Evolutionary conservation across 2,329 filamentous ascomycete genomes (phyloP), one percentile per base, ranked within the genome.

Genomic region (Arthrobotrys megalospora): DNA sequence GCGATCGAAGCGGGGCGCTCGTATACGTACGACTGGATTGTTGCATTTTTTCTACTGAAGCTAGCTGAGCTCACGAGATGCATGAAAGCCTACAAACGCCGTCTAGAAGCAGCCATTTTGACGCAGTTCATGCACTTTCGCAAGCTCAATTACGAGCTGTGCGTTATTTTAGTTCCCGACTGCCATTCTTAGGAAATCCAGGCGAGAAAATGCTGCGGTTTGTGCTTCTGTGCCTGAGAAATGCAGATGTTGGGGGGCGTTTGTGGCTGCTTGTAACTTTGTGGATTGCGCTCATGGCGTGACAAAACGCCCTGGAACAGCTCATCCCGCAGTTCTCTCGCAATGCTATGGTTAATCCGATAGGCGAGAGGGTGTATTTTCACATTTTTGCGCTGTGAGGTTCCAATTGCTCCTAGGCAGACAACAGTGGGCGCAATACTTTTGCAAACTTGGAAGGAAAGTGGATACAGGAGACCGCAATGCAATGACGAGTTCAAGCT

Each of bases 211-310:
- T 14, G 28, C 10, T 38, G 19, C 63, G 16, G 28, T 21, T 38
- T 36, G 16, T 43, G 52, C 53, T 62, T 36, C 64, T 60, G 66
- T 69, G 50, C 52, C 53, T 62, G 10, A 28, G 52, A 53, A 32
- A 12, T 67, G 48, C 64, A 55, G 38, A 43, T 69, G 6, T 48
- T 38, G 8, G 36, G 36, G n/a, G 65, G 65, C 65, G 65, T 52
- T 16, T 12, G 65, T 52, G 65, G 65, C 65, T 68, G 47, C 43
- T 36, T 36, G 5, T 47, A 45, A 43, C 38, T 62, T 62, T 43
- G 32, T 24, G 14, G 48, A n/a, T 52, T 11, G 24, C n/a, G 43
- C n/a, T 24, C 21, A 65, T 50, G 45, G 43, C 43, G 43, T 65
- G 62, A 65, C 32, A n/a, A 7, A 50, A 11, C 43, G 19, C 19